Base-by-base conservation (phyloP, 2,329 filamentous ascomycete species). In the Cadophora sp. region DNA sequence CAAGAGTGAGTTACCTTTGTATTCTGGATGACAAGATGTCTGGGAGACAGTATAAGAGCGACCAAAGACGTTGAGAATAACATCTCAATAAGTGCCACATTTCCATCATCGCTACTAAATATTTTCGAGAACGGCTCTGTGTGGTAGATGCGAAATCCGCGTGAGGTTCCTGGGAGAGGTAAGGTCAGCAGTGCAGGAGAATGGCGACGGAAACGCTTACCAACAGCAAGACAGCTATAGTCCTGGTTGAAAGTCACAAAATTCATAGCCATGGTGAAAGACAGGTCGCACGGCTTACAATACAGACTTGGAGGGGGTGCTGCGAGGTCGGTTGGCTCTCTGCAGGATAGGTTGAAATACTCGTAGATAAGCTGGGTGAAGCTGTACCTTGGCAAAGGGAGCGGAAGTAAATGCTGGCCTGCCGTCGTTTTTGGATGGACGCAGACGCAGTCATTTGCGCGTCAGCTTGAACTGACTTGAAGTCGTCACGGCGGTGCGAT, bases 211-310 rank as follows among this genome's bases (percentile, higher is more conserved):
- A 46, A 62, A 37, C 64, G 81, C 90, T 78, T 84, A 94, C 93
- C 95, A 75, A 99, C 94, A 83, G 95, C 95, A 73, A 99, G 86
- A 81, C 95, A 95, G 86, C 92, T 97, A 84, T 97, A 94, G 84
- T 99, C 96, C 85, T 99, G 96, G 82, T 99, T 99, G 82, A 98
- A 99, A 51, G 95, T 97, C 76, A 99, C 93, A 82, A 97, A 99
- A 82, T 99, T 99, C 84, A 98, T 93, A 60, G 89, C 82, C 90
- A 93, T 93, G 69, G 78, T 85, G 72, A 29, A 14, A 58, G 50
- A 46, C 7, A 48, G 50, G 48, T 58, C 37, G 48, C 43, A 31
- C 29, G 22, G 11, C 37, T 43, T n/a, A 48, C 48, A 65, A 58
- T 22, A 29, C 26, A 31, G n/a, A 40, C 43, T 55, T 51, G 8